Conservation (phyloP, 176 grass and related monocot species). For the Leersia perrieri region DNA sequence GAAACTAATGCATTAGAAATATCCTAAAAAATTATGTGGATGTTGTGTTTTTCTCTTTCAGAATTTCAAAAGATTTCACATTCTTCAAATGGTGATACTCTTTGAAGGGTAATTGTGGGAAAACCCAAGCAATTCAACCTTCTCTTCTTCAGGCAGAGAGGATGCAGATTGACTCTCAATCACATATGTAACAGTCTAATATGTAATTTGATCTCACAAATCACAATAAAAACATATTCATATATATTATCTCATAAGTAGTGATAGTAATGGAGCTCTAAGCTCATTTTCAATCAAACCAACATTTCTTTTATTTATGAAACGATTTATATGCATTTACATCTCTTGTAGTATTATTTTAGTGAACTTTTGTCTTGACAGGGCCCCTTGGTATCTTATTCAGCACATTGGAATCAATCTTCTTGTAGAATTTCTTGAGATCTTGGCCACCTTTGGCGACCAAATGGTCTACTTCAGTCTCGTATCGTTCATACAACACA, state of each 20-base stretch:
- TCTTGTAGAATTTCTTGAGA: constrained; percentile 71
- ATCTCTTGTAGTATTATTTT: not conserved
- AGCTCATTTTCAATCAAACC: not conserved
- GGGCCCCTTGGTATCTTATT: constrained; percentile 88
- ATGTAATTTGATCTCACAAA: not conserved
- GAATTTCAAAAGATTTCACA: not conserved
- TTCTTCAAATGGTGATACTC: not conserved
- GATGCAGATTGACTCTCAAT: not conserved
- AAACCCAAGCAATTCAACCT: not conserved
- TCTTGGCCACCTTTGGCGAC: constrained; percentile 51
- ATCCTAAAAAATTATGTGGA: not conserved
- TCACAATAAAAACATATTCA: not conserved
- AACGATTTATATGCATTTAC: not conserved
- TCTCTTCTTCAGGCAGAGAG: not conserved
- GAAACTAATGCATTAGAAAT: not conserved
- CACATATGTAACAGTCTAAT: not conserved
- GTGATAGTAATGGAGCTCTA: not conserved
- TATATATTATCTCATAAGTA: not conserved
- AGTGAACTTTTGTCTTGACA: constrained; percentile 46
- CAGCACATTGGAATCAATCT: constrained; percentile 70
- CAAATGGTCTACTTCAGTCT: constrained; percentile 66
- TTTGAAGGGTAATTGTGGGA: too few relatives aligned
- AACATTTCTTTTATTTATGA: not conserved
- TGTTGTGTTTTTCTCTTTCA: not conserved
- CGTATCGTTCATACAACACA: constrained; percentile 73